These are phyloP conservation scores for Tinospora cordifolia DNA, from an alignment of 164 flowering plant genomes.

Conservation along the genomic window DNA sequence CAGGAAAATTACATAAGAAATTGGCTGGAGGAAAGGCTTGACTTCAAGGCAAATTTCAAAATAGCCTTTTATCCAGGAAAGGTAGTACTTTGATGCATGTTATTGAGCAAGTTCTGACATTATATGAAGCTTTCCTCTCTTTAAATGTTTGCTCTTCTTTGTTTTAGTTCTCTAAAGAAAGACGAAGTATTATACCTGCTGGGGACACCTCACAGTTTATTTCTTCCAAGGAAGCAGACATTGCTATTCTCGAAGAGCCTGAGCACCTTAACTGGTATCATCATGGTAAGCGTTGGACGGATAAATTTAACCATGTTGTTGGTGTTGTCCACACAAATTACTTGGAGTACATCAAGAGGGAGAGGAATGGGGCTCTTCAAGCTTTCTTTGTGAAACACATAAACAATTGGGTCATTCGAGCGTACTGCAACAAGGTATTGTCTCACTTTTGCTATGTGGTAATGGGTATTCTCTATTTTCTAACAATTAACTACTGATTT, in stretches of 20 bases:
- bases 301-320: slow-evolving; percentile 77
- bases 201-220: slow-evolving; percentile 79
- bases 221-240: slow-evolving; percentile 73
- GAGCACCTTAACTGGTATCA: slow-evolving; percentile 82
- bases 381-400: slow-evolving; percentile 78
- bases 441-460: neutral
- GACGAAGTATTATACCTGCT: slow-evolving; percentile 72
- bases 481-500: neutral
- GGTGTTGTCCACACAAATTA: slow-evolving; percentile 80
- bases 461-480: neutral
- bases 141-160: slow-evolving; percentile 11
- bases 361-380: slow-evolving; percentile 70
- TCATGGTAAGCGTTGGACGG: slow-evolving; percentile 83
- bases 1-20: slow-evolving; percentile 80
- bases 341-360: slow-evolving; percentile 75
- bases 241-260: slow-evolving; percentile 82
- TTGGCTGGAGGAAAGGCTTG: slow-evolving; percentile 93
- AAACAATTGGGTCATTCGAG: slow-evolving; percentile 68
- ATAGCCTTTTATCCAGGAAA: slow-evolving; percentile 96
- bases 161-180: slow-evolving; percentile 57
- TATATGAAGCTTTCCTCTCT: neutral
- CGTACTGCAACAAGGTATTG: slow-evolving; percentile 66
- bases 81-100: slow-evolving; percentile 33
- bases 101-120: neutral
- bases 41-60: slow-evolving; percentile 82